A percentile compares a stretch with the other conserved stretches of the same genome.
phyloP scores from a whole-genome alignment of 83 land plant genomes.

The Picea engelmannii region DNA sequence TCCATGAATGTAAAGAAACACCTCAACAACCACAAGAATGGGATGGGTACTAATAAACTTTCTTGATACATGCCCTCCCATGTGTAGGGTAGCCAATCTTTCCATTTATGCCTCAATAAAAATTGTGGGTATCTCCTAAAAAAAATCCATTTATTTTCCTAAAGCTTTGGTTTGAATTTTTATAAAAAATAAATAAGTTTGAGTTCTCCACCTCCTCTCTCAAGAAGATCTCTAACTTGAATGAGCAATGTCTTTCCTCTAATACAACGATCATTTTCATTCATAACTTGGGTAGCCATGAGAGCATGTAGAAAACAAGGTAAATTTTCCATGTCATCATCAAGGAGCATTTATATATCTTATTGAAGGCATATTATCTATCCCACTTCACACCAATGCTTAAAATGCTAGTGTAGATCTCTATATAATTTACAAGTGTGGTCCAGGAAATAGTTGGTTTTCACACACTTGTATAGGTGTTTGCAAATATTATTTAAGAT shows the following conservation, averaged over 20 bases:
- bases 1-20: no score
- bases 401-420: no score
- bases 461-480: no score
- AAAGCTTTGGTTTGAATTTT: slow-evolving; percentile 50
- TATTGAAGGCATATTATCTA: no score
- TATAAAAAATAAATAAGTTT: slow-evolving; percentile 75
- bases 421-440: no score
- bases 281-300: slow-evolving; percentile 62
- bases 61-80: slow-evolving; percentile 68
- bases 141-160: slow-evolving; percentile 22
- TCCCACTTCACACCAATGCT: no score
- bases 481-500: no score
- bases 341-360: no score
- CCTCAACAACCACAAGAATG: neutral
- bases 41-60: slow-evolving; percentile 65
- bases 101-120: slow-evolving; percentile 49
- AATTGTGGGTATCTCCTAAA: slow-evolving; percentile 37
- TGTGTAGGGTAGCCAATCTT: slow-evolving; percentile 78
- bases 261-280: slow-evolving; percentile 61
- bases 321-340: no score
- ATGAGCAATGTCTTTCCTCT: slow-evolving; percentile 82
- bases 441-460: no score
- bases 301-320: slow-evolving; percentile 31
- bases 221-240: slow-evolving; percentile 93
- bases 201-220: slow-evolving; percentile 90